phyloP scores from a whole-genome alignment of 441 rosid genomes.

The Populus hybrid region DNA sequence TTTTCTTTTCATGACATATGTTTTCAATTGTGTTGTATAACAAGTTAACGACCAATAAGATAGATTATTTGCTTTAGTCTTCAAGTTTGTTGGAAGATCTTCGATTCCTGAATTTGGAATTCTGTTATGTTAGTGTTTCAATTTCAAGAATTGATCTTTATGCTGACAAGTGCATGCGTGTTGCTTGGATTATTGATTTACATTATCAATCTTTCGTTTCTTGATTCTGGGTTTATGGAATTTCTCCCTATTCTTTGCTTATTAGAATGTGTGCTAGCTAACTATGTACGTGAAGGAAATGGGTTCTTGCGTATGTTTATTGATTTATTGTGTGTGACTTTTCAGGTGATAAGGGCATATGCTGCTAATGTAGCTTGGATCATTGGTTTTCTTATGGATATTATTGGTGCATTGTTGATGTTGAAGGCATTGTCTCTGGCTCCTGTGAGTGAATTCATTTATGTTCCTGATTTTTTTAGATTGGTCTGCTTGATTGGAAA shows the following conservation, averaged over 20 bases:
- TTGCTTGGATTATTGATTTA: background rate
- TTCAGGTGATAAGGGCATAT: constrained; percentile 87
- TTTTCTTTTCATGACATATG: background rate
- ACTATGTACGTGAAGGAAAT: background rate
- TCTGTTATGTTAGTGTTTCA: background rate
- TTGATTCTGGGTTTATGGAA: background rate
- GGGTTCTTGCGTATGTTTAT: background rate
- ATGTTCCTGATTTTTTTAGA: background rate
- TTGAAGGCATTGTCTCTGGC: constrained; percentile 85
- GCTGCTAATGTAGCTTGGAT: constrained; percentile 81
- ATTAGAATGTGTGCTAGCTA: background rate
- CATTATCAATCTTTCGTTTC: background rate
- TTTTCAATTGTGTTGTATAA: background rate
- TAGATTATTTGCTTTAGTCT: background rate
- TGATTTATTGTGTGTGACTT: constrained; percentile 7
- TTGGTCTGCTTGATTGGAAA: background rate
- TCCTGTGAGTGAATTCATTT: constrained; percentile 45
- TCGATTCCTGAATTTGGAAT: background rate
- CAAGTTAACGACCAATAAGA: background rate
- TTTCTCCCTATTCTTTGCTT: background rate
- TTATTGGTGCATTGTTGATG: constrained; percentile 90
- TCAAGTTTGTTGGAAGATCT: background rate
- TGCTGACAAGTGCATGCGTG: background rate
- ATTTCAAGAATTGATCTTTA: background rate
- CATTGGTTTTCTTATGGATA: constrained; percentile 89